Evolutionary conservation across 352 stramenopile genomes (phyloP), one percentile per base, ranked within the genome.

Genomic region (Globisporangium iwayamae): DNA sequence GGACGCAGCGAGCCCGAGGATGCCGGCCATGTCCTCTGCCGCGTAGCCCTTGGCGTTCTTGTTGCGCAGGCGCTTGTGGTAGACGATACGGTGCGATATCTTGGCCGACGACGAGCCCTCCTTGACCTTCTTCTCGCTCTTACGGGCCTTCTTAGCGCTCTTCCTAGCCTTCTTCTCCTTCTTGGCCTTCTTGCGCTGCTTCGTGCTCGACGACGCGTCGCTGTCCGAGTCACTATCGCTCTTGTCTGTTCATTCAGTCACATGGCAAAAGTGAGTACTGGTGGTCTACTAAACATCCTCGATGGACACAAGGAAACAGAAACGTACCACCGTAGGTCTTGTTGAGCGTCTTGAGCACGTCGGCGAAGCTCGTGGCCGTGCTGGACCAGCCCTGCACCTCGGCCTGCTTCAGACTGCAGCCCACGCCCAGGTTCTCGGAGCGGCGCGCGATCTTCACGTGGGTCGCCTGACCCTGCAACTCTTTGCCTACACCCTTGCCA

Each of bases 401-500:
- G 14, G 79, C 75, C 74, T 96, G 71, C 78, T 96, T 93, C 4
- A 96, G 78, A 54, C 88, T 96, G 59, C 92, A 97, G 43, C 95
- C 93, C 36, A 98, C 83, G 20, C 95, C 95, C 36, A 98, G 73
- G 59, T 85, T 92, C 65, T 98, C 90, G 6, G 89, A 87, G 18
- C 93, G 87, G 28, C 89, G 85, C 38, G 91, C 73, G 39, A 96
- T 87, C 71, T 96, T 93, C 38, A 98, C 78, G 71, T 96, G 87
- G 20, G 85, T 83, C 28, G 85, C 83, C 64, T 89, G 87, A 4
- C 91, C 90, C 72, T 98, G 91, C 56, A 97, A 76, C 34, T 98
- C 77, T 68, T 98, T 98, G 20, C 96, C 96, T 41, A 98, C 84
- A 57, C 91, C 94, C 65, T 96, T 87, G 55, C 93, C 93, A 34